A percentile compares a stretch with the other conserved stretches of the same genome.
Conservation (phyloP, 352 stramenopile genomes). For the Phytophthora gonapodyides region DNA sequence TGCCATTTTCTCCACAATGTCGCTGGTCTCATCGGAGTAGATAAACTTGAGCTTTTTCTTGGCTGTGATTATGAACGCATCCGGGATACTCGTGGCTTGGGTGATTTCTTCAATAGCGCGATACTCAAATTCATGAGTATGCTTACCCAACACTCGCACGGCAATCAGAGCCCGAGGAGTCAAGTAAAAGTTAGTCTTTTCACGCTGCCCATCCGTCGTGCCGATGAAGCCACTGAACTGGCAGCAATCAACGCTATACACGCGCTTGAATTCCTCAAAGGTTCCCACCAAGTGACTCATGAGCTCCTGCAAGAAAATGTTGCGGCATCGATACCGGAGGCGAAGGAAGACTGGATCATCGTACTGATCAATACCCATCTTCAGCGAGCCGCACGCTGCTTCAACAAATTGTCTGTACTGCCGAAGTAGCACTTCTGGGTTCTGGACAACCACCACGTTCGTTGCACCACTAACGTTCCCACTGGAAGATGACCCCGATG, state of each 20-base stretch:
- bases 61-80: slow-evolving; percentile 63
- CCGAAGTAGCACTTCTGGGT: slow-evolving; percentile 68
- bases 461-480: slow-evolving; percentile 27
- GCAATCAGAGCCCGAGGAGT: slow-evolving; percentile 70
- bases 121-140: slow-evolving; percentile 82
- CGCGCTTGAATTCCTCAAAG: slow-evolving; percentile 79
- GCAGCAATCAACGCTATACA: slow-evolving; percentile 69
- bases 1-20: slow-evolving; percentile 70
- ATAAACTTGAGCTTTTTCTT: slow-evolving; percentile 76
- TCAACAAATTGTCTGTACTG: slow-evolving; percentile 83
- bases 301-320: slow-evolving; percentile 80
- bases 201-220: slow-evolving; percentile 65
- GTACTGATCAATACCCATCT: slow-evolving; percentile 65
- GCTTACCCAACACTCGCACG: slow-evolving; percentile 63
- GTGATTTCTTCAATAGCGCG: slow-evolving; percentile 59
- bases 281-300: slow-evolving; percentile 80
- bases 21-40: slow-evolving; percentile 63
- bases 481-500: slow-evolving; percentile 50
- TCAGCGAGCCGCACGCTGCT: slow-evolving; percentile 53
- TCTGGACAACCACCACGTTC: slow-evolving; percentile 57
- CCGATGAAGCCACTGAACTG: slow-evolving; percentile 81
- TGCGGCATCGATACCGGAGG: slow-evolving; percentile 77
- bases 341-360: slow-evolving; percentile 67
- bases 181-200: slow-evolving; percentile 76
- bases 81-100: slow-evolving; percentile 46